These are phyloP conservation scores for Coemansia sp. DNA, from an alignment of 192 early-diverging fungal species.

Conservation along the genomic window DNA sequence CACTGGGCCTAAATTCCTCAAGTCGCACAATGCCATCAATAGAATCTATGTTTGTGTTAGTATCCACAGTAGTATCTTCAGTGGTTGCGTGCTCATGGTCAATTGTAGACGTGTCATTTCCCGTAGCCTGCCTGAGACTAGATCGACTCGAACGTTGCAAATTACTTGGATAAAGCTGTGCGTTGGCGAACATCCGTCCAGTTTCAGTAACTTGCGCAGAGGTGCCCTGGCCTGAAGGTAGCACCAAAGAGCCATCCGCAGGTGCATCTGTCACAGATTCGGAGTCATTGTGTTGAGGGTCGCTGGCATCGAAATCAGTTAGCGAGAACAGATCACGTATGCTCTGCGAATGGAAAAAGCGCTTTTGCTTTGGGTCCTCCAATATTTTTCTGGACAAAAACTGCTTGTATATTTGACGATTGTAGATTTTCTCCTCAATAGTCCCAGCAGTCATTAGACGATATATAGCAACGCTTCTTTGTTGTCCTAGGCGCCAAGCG, in stretches of 20 bases:
- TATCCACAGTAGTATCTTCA: conserved; percentile 6
- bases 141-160: background rate
- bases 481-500: conserved; percentile 94
- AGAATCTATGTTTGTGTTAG: conserved; percentile 12
- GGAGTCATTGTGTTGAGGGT: background rate
- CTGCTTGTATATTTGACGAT: conserved; percentile 97
- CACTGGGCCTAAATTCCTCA: conserved; percentile 20
- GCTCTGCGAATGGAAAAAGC: conserved; percentile 86
- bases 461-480: conserved; percentile 83
- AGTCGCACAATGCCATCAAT: conserved; percentile 33
- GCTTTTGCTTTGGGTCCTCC: conserved; percentile 81
- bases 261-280: background rate
- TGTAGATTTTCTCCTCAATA: conserved; percentile 96
- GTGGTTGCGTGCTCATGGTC: conserved; percentile 7
- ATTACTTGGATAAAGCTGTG: conserved; percentile 57
- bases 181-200: conserved; percentile 74
- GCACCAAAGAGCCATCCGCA: background rate
- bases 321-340: conserved; percentile 86
- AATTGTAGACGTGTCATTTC: conserved; percentile 3
- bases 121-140: background rate
- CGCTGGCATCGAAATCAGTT: conserved; percentile 34
- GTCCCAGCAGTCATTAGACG: conserved; percentile 93
- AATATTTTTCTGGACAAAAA: conserved; percentile 96
- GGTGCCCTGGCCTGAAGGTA: background rate
- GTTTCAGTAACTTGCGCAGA: conserved; percentile 68